Evolutionary conservation across 2,329 filamentous ascomycete genomes (phyloP).

Genomic region (Clonostachys sp.): DNA sequence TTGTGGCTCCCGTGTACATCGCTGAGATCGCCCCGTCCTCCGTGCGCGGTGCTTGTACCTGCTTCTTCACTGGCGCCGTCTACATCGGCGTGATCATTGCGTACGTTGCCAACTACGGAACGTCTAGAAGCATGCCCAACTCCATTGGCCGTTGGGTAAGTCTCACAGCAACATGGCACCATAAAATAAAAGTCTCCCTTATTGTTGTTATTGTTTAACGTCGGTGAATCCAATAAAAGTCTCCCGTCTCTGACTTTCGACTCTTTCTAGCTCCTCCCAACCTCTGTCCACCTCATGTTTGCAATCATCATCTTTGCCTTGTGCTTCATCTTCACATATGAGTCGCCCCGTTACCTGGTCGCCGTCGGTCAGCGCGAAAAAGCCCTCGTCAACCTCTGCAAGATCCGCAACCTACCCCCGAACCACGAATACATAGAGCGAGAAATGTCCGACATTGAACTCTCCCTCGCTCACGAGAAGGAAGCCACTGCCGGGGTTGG

Average conservation of each 20-base stretch:
- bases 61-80: background rate
- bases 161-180: too few species aligned
- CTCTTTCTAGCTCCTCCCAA: background rate
- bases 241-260: background rate
- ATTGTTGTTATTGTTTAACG: too few species aligned
- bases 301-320: too few species aligned
- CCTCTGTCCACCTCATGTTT: too few species aligned
- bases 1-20: slow-evolving; percentile 1
- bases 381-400: background rate
- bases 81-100: slow-evolving; percentile 1
- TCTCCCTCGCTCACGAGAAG: background rate
- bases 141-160: background rate
- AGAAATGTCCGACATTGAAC: background rate
- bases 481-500: background rate
- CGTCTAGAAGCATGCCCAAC: background rate
- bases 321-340: background rate
- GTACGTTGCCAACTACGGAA: background rate
- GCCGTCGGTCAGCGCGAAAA: slow-evolving; percentile 1
- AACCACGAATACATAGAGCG: slow-evolving; percentile 1
- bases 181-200: too few species aligned
- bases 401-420: background rate
- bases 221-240: too few species aligned
- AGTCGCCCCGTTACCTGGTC: background rate
- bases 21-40: background rate
- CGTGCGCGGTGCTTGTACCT: background rate